Conservation (phyloP, 306 rosid species). For the Rubus parviflorus region DNA sequence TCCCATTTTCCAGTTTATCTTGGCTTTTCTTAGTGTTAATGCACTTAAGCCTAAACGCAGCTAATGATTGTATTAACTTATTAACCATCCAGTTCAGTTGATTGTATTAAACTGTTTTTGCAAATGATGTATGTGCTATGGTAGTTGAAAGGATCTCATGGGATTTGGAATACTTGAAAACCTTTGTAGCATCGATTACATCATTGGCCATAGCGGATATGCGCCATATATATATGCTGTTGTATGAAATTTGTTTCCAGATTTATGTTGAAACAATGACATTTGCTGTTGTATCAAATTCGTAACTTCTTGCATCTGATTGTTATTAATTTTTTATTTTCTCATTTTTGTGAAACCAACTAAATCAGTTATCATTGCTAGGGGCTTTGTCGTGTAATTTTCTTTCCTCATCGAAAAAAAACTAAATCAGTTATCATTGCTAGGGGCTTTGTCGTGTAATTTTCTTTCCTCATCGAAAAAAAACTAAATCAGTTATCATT, state of each 20-base stretch:
- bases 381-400: too few relatives aligned
- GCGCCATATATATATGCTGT: not conserved
- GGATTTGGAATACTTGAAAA: not conserved
- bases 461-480: too few relatives aligned
- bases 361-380: not conserved
- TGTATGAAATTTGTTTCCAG: not conserved
- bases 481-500: too few relatives aligned
- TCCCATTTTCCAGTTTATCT: not conserved
- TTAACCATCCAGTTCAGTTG: not conserved
- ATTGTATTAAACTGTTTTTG: slow-evolving; percentile 3
- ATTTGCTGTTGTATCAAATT: not conserved
- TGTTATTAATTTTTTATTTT: not conserved
- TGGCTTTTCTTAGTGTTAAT: too few relatives aligned
- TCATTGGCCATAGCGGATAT: not conserved
- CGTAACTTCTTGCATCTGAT: not conserved
- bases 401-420: too few relatives aligned
- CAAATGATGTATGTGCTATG: slow-evolving; percentile 8
- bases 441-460: too few relatives aligned
- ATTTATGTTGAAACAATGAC: not conserved
- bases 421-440: too few relatives aligned
- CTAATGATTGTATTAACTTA: slow-evolving; percentile 4
- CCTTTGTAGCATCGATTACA: slow-evolving; percentile 11
- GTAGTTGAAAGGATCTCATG: not conserved
- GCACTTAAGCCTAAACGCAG: not conserved
- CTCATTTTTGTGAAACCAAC: not conserved